Evolutionary conservation across 2,329 filamentous ascomycete genomes (phyloP), one percentile per base, ranked within the genome.

Genomic region (Sarocladiaceae sp.): DNA sequence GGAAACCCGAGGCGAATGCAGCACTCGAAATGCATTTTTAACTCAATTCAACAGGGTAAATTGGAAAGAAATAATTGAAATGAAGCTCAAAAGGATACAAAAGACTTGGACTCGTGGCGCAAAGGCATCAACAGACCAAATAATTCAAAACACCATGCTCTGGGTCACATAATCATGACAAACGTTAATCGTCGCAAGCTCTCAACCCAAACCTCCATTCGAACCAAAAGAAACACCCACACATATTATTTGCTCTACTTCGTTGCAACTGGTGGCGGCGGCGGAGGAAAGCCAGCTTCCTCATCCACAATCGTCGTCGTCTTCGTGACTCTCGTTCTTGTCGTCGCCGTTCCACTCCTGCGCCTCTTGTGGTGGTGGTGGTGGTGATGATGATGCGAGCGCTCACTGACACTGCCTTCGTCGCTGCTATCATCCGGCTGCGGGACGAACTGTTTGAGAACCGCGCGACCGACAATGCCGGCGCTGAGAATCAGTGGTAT

Each of bases 401-500:
- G 44, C 6, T 48, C 44, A 18, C 44, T 48, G 3, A 22, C 6
- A 15, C 26, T 48, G 3, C 44, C 44, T 26, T 33, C 44, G 17
- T 48, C 44, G 26, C 44, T 48, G 18, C 28, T 33, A 17, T 48
- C 44, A 17, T 48, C 44, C 5, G 44, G 44, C 23, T 48, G 22
- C 11, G 44, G 44, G n/a, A 48, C 20, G 26, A 48, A 31, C n/a
- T 33, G 44, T 17, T 48, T 48, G 10, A 33, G 13, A 20, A 48
- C 22, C n/a, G 25, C 25, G 17, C 44, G 44, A 22, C 26, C 44
- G 3, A 68, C 49, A 25, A 66, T 52, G 2, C 64, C 66, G 2
- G 59, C 29, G 8, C 60, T 65, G 31, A 70, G 36, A 15, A 70
- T 52, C 3, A 70, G 59, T 0, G 68, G 66, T 2, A 70, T 56